Base-by-base conservation (phyloP, 2,329 filamentous ascomycete genomes). In the Exophiala oligosperma region DNA sequence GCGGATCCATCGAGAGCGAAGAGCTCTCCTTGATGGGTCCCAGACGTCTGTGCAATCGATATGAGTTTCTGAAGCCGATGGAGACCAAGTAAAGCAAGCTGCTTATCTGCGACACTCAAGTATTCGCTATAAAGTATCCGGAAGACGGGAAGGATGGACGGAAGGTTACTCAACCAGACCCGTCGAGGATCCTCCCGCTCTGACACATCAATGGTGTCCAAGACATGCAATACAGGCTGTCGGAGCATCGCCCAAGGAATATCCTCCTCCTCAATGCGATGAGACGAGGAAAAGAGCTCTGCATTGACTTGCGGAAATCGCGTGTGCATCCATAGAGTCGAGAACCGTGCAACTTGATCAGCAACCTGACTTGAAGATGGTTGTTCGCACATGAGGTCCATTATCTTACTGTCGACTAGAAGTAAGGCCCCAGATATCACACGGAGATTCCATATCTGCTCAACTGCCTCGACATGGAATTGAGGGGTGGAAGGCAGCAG, bases 381-480 rank as follows among this genome's bases (percentile, higher is more conserved):
- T 26, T 50, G 26, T 49, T 52, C 49, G 51, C 55, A 49, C 47
- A 67, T 57, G 12, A 67, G 38, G n/a, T 63, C 57, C 56, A 63
- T 51, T 26, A 66, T 60, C 14, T 58, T 66, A 54, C 65, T 91
- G 72, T 96, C 92, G 3, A 96, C 87, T 47, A 92, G 84, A 52
- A 89, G 86, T 65, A 87, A 86, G 1, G 81, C 76, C 40, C 81
- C 76, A 1, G 87, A 84, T 11, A 96, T 81, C 0, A 86, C 82
- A 24, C 97, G 92, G 52, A 99, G 77, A 64, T 91, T 86, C 90
- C 94, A 96, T 40, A 99, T 77, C 65, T 86, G 88, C 57, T 90
- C 86, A 7, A 95, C 90, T 17, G 92, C 88, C 75, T 99, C 95
- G 32, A 99, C 92, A 69, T 97, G 94, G 65, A 93, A 95, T 70